Percentiles rank a stretch among this genome's conserved stretches.
phyloP scores from a whole-genome alignment of 495 filamentous ascomycete species.

The Usnea hakonensis region DNA sequence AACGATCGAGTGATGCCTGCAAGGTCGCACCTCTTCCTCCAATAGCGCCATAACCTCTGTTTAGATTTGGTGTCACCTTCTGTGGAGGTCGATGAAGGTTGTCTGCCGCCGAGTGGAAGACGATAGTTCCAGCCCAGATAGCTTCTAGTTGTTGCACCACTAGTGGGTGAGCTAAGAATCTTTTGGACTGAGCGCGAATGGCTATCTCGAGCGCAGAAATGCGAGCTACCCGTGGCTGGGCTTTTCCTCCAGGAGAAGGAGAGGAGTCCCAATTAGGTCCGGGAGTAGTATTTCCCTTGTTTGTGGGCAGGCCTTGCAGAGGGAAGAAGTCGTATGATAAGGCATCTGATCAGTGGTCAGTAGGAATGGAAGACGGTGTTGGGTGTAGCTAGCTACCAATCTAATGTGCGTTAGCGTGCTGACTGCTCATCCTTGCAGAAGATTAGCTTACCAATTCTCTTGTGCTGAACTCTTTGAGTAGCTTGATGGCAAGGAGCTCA shows the following conservation, averaged over 20 bases:
- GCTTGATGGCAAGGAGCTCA: constrained; percentile 84
- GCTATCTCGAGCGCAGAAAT: constrained; percentile 87
- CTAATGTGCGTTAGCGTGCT: constrained; percentile 19
- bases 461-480: constrained; percentile 81
- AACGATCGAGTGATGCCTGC: constrained; percentile 22
- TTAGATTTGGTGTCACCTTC: constrained; percentile 24
- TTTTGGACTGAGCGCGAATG: constrained; percentile 81
- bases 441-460: constrained; percentile 55
- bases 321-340: constrained; percentile 92
- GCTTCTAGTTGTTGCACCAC: constrained; percentile 89
- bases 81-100: constrained; percentile 57
- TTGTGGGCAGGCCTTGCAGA: constrained; percentile 64
- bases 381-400: constrained; percentile 19
- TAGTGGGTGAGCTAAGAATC: constrained; percentile 80
- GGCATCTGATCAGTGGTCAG: constrained; percentile 56
- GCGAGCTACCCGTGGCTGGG: constrained; percentile 51
- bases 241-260: constrained; percentile 29
- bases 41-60: constrained; percentile 32
- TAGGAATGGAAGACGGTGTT: background rate
- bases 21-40: constrained; percentile 12
- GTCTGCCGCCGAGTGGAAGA: constrained; percentile 82
- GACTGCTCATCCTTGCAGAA: background rate
- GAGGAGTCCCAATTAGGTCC: constrained; percentile 30
- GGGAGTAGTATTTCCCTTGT: constrained; percentile 26
- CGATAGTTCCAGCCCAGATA: constrained; percentile 90